Evolutionary conservation across 257 asterid genomes (phyloP), one percentile per base, ranked within the genome.

Genomic region (Marsdenia floribunda): DNA sequence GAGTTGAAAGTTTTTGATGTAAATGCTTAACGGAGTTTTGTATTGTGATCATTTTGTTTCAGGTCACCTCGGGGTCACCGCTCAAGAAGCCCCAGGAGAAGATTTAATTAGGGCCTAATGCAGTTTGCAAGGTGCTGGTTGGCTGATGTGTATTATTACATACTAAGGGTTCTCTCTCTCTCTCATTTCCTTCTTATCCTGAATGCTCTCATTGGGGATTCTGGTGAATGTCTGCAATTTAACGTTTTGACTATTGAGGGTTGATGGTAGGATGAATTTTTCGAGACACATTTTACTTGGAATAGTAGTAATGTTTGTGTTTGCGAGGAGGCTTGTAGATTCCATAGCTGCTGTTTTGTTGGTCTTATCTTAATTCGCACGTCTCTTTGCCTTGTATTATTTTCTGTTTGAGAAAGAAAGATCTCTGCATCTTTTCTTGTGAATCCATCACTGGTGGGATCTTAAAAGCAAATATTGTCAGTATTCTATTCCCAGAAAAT

Each of bases 61-160:
- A 90, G 98, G 80, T 93, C 97, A 22, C 98, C 98, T 35, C 98
- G 88, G 10, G 84, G 87, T 71, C 97, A 82, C 77, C 97, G 97
- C 37, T 93, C 98, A 67, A 84, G 98, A 85, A 93, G 97, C 77
- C 98, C 98, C 18, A 87, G 97, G 85, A 88, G 96, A 83, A 88
- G 98, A 78, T 88, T 82, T 93, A 83, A 83, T 38, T 33, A 42
- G 69, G 61, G 38, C 73, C 33, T 67, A 64, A 53, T 66, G 76
- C 73, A n/a, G 15, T 66, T 66, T 66, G 71, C 49, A 21, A 15
- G 16, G n/a, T 38, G 33, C 52, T 66, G 71, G 52, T 38, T 19
- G 8, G 24, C 21, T 38, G 24, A 37, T 65, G 70, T 65, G 71
- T 37, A 66, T 38, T 38, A 40, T 38, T 0, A 38, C 71, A 44